A percentile compares a stretch with the other conserved stretches of the same genome.
These are phyloP conservation scores for Cardiospermum halicacabum DNA, from an alignment of 345 rosid genomes.

Conservation along the genomic window DNA sequence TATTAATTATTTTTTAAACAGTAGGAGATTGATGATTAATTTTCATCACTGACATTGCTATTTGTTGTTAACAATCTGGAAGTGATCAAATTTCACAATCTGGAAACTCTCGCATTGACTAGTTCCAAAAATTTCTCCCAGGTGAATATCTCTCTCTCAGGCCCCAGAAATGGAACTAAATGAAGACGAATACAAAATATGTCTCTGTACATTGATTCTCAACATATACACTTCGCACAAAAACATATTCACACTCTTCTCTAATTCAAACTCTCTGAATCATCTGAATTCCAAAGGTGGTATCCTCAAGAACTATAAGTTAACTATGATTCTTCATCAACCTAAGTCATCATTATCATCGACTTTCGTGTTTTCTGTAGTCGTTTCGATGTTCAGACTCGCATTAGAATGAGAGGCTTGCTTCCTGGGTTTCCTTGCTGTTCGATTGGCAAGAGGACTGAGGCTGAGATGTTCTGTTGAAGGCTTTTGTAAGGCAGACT, in stretches of 20 bases:
- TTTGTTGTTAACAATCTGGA: too few species aligned
- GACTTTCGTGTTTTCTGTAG: constrained; percentile 21
- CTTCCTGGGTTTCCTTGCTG: constrained; percentile 50
- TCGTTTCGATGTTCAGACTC: constrained; percentile 25
- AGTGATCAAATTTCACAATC: too few species aligned
- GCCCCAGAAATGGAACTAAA: background rate
- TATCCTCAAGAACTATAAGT: background rate
- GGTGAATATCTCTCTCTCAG: constrained; percentile 3
- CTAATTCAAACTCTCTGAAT: background rate
- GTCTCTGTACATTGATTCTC: background rate
- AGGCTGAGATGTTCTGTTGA: constrained; percentile 37
- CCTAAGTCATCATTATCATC: constrained; percentile 20
- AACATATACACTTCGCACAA: background rate
- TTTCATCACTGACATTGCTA: too few species aligned
- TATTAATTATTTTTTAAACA: too few species aligned
- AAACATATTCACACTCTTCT: constrained; percentile 11
- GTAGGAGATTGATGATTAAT: too few species aligned
- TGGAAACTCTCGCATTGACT: background rate
- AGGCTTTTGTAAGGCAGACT: constrained; percentile 27
- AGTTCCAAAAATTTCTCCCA: background rate
- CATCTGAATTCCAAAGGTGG: background rate
- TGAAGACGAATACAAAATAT: constrained; percentile 14
- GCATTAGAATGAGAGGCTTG: constrained; percentile 33
- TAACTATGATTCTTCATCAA: constrained; percentile 4
- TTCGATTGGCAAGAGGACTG: constrained; percentile 39